phyloP scores from a whole-genome alignment of 768 basidiomycete species.

The Thelephora aurantiotincta region DNA sequence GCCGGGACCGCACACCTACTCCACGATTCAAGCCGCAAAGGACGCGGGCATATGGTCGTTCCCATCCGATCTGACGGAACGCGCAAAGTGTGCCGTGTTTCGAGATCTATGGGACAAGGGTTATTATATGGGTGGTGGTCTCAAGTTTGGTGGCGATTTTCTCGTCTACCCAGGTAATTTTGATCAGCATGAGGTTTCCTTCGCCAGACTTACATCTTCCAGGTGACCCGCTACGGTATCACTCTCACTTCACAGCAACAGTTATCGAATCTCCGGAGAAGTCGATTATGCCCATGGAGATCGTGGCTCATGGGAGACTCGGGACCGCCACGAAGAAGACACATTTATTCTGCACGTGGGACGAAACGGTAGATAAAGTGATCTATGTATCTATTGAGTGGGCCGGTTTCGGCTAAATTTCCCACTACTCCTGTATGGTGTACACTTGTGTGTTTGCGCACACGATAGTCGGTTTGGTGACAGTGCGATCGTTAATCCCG shows the following conservation, averaged over 20 bases:
- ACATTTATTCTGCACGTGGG: conserved; percentile 83
- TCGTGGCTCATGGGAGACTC: conserved; percentile 88
- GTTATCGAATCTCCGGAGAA: conserved; percentile 52
- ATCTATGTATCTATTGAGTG: conserved; percentile 78
- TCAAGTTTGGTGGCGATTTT: conserved; percentile 94
- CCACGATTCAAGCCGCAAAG: conserved; percentile 44
- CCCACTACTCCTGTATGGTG: not conserved
- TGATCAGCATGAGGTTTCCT: conserved; percentile 10
- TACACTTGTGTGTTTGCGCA: not conserved
- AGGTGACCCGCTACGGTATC: conserved; percentile 93
- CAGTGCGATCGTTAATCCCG: not conserved
- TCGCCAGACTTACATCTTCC: not conserved
- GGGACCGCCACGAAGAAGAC: conserved; percentile 97
- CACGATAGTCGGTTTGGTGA: not conserved
- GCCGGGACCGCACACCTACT: conserved; percentile 27
- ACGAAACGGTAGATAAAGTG: conserved; percentile 50
- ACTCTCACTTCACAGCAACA: conserved; percentile 88
- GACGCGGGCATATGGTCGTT: conserved; percentile 67
- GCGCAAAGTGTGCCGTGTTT: conserved; percentile 71
- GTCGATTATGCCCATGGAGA: conserved; percentile 73
- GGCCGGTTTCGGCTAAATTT: conserved; percentile 68
- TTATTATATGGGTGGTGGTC: conserved; percentile 77
- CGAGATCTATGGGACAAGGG: conserved; percentile 71
- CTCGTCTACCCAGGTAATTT: conserved; percentile 84
- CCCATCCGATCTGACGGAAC: conserved; percentile 48